A percentile compares a stretch with the other conserved stretches of the same genome.
phyloP scores from a whole-genome alignment of 1,284 basidiomycete species.

The Pyrrhoderma lamaoense region DNA sequence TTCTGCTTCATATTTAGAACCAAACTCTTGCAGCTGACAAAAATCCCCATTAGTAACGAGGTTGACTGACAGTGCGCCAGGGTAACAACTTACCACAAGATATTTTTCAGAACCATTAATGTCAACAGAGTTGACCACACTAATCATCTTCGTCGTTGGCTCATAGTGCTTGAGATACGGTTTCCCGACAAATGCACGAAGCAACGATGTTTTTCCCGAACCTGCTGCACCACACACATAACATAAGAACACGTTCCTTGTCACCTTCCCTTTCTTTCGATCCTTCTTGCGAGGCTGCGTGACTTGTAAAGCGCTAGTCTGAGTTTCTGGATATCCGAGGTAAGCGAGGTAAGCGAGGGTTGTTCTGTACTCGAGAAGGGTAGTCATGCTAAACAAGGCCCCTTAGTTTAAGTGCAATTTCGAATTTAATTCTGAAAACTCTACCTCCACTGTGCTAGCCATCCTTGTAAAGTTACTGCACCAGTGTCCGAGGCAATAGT shows the following conservation, averaged over 20 bases:
- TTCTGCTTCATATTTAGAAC: slow-evolving; percentile 90
- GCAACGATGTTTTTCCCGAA: slow-evolving; percentile 86
- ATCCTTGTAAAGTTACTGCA: slow-evolving; percentile 91
- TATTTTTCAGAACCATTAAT: slow-evolving; percentile 95
- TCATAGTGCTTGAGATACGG: slow-evolving; percentile 66
- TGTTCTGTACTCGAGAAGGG: slow-evolving; percentile 84
- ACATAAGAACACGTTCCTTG: slow-evolving; percentile 84
- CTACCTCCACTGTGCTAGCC: slow-evolving; percentile 99
- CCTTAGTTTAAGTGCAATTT: background rate
- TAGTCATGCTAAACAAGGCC: slow-evolving; percentile 82
- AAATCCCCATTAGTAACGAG: background rate
- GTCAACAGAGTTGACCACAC: slow-evolving; percentile 93
- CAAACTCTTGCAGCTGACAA: slow-evolving; percentile 88
- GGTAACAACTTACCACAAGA: slow-evolving; percentile 64
- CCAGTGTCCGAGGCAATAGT: slow-evolving; percentile 87
- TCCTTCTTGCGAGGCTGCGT: slow-evolving; percentile 81
- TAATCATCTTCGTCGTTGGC: slow-evolving; percentile 84
- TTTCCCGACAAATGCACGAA: slow-evolving; percentile 84
- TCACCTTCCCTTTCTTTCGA: slow-evolving; percentile 80
- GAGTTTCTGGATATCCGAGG: slow-evolving; percentile 73
- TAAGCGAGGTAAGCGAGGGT: slow-evolving; percentile 97
- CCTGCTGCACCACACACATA: slow-evolving; percentile 95
- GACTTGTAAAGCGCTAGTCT: slow-evolving; percentile 75
- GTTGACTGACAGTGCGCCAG: slow-evolving; percentile 1
- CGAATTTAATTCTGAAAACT: slow-evolving; percentile 19